Evolutionary conservation across 75 land plant genomes (phyloP).

Genomic region (Larix kaempferi): DNA sequence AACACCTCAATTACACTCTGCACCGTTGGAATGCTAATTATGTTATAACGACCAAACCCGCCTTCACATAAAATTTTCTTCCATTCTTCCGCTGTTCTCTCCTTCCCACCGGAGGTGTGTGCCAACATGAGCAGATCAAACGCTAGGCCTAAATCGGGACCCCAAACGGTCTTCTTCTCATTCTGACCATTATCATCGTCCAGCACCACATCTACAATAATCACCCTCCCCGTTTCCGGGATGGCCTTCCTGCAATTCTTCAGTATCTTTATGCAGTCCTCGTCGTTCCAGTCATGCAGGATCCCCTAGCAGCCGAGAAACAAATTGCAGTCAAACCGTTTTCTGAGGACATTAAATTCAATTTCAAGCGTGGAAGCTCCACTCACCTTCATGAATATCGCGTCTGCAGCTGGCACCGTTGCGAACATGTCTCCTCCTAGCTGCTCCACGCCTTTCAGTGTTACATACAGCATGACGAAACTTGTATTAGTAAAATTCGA

Average conservation of each 20-base stretch:
- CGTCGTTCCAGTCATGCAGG: constrained; percentile 60
- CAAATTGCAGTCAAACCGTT: not conserved
- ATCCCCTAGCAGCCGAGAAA: constrained; percentile 21
- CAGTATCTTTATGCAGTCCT: constrained; percentile 47
- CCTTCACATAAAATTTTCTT: constrained; percentile 26
- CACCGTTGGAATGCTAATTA: not conserved
- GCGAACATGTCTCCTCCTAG: not conserved
- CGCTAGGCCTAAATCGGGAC: not conserved
- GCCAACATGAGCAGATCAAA: constrained; percentile 57
- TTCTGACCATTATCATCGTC: not conserved
- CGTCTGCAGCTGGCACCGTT: not conserved
- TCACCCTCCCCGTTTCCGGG: constrained; percentile 31
- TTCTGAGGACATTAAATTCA: not conserved
- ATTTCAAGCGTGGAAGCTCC: not conserved
- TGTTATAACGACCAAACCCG: constrained; percentile 26
- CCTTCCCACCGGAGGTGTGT: constrained; percentile 41
- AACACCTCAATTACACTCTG: constrained; percentile 24
- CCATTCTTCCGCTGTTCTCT: constrained; percentile 45
- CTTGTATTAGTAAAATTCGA: too few relatives aligned
- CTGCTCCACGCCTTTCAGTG: not conserved
- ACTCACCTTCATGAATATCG: not conserved
- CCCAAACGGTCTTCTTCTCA: too few relatives aligned
- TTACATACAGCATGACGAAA: too few relatives aligned
- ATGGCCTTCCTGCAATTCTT: constrained; percentile 38
- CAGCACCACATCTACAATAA: constrained; percentile 24